These are phyloP conservation scores for Paxillus rubicundulus DNA, from an alignment of 768 basidiomycete species.

Conservation along the genomic window DNA sequence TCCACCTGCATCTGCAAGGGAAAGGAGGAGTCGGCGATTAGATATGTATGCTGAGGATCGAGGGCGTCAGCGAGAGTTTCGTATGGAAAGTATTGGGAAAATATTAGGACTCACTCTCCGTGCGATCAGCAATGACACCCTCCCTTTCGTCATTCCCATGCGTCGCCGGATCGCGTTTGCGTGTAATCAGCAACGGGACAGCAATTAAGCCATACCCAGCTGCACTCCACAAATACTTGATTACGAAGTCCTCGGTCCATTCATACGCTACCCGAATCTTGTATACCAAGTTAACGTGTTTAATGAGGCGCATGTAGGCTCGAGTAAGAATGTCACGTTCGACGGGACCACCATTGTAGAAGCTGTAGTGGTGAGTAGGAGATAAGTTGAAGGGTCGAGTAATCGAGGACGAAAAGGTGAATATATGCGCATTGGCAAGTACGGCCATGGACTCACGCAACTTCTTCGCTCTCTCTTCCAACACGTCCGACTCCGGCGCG, in stretches of 20 bases:
- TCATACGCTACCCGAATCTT: constrained; percentile 91
- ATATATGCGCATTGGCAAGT: not conserved
- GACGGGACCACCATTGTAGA: constrained; percentile 84
- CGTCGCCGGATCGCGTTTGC: constrained; percentile 25
- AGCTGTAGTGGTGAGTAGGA: constrained; percentile 41
- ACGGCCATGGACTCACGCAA: constrained; percentile 59
- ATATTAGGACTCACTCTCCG: constrained; percentile 40
- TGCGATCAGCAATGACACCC: constrained; percentile 45
- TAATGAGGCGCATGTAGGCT: constrained; percentile 78
- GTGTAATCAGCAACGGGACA: constrained; percentile 79
- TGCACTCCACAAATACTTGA: constrained; percentile 95
- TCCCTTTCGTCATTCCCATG: constrained; percentile 14
- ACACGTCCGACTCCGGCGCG: constrained; percentile 82
- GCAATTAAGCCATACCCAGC: constrained; percentile 90
- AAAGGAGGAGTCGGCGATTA: constrained; percentile 84
- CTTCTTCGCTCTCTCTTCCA: constrained; percentile 87
- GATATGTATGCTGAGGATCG: constrained; percentile 74
- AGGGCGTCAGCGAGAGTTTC: not conserved
- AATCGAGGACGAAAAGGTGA: no score
- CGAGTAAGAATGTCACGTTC: constrained; percentile 79
- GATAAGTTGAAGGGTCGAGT: no score
- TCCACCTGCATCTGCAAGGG: constrained; percentile 95
- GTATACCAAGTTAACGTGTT: constrained; percentile 90
- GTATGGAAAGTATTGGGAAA: not conserved
- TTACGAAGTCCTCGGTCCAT: constrained; percentile 96